phyloP scores from a whole-genome alignment of 192 early-diverging fungal species.

The Backusella australiensis region DNA sequence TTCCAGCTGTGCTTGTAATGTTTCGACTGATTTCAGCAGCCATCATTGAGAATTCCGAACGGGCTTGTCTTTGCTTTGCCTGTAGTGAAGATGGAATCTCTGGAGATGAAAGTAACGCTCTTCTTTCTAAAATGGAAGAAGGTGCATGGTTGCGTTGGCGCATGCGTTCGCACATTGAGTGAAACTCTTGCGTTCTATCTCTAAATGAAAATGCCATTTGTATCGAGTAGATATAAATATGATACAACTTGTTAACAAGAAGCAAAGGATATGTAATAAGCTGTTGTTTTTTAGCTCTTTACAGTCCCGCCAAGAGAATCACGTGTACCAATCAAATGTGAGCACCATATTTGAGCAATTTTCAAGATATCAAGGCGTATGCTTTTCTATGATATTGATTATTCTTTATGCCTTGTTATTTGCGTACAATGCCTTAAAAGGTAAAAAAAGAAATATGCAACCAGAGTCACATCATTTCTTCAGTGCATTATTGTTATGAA shows the following conservation, averaged over 20 bases:
- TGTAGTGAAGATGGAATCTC: conserved; percentile 14
- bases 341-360: neutral
- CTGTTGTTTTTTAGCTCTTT: neutral
- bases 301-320: neutral
- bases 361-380: neutral
- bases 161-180: conserved; percentile 74
- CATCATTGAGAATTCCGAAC: conserved; percentile 77
- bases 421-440: too few relatives aligned
- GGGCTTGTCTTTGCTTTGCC: conserved; percentile 31
- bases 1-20: conserved; percentile 78
- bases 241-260: neutral
- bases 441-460: too few relatives aligned
- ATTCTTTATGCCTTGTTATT: too few relatives aligned
- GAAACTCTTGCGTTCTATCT: conserved; percentile 87
- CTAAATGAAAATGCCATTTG: conserved; percentile 41
- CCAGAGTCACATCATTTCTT: too few relatives aligned
- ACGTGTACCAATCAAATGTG: neutral
- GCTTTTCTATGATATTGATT: too few relatives aligned
- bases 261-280: neutral
- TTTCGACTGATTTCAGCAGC: conserved; percentile 83
- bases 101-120: conserved; percentile 23
- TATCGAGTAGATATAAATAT: neutral
- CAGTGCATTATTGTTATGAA: too few relatives aligned
- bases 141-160: conserved; percentile 40
- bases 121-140: conserved; percentile 25